A percentile compares a stretch with the other conserved stretches of the same genome.
Evolutionary conservation across 208 protist species (phyloP).

Genomic region (Entamoeba nuttalli): DNA sequence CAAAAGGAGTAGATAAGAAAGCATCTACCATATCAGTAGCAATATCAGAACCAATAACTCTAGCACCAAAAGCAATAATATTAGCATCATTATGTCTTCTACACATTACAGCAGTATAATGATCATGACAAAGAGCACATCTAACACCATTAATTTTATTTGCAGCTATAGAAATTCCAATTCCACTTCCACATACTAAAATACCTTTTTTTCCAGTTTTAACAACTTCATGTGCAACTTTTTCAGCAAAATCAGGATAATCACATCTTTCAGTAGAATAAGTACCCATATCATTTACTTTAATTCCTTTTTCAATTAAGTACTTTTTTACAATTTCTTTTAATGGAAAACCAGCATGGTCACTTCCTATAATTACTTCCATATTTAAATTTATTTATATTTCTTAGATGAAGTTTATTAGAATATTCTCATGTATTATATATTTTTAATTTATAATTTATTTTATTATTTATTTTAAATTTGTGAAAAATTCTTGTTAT

Average conservation of each 20-base stretch:
- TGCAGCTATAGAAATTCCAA: slow-evolving; percentile 74
- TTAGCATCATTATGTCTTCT: slow-evolving; percentile 74
- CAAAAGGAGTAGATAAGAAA: slow-evolving; percentile 61
- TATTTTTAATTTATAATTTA: no score
- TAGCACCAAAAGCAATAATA: slow-evolving; percentile 62
- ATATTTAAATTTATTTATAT: not conserved
- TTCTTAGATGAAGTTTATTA: not conserved
- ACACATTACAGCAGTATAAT: slow-evolving; percentile 58
- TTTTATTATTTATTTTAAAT: no score
- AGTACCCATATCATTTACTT: not conserved
- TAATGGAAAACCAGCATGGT: slow-evolving; percentile 55
- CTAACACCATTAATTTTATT: slow-evolving; percentile 73
- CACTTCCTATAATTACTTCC: slow-evolving; percentile 55
- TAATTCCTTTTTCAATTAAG: slow-evolving; percentile 25
- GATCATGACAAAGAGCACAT: slow-evolving; percentile 69
- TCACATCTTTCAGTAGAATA: slow-evolving; percentile 40
- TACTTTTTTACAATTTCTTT: slow-evolving; percentile 49
- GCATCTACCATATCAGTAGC: slow-evolving; percentile 59
- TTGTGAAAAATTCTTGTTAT: no score
- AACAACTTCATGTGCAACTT: slow-evolving; percentile 47
- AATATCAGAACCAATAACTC: slow-evolving; percentile 55
- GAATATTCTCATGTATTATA: no score
- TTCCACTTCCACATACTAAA: slow-evolving; percentile 72
- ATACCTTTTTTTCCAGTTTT: slow-evolving; percentile 40
- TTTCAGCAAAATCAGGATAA: slow-evolving; percentile 69